These are phyloP conservation scores for Yamadazyma paraphyllophila DNA, from an alignment of 805 yeast species.

Conservation along the genomic window DNA sequence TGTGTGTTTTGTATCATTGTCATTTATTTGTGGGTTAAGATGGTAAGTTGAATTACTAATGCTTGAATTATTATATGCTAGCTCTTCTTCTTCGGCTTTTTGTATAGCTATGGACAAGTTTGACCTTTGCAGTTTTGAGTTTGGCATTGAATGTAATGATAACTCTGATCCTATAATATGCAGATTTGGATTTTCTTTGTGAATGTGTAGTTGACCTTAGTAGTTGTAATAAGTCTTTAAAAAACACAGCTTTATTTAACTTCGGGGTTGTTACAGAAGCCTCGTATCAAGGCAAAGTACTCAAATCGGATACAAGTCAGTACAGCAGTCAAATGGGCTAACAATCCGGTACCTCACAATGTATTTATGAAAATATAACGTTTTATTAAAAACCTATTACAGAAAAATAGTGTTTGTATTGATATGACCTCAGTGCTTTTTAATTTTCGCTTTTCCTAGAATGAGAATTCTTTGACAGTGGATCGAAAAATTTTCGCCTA, in stretches of 20 bases:
- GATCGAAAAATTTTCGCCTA: neutral
- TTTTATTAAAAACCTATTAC: neutral
- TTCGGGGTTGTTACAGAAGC: neutral
- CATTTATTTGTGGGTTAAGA: constrained; percentile 8
- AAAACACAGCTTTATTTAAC: neutral
- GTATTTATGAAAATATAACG: too few species aligned
- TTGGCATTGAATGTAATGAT: constrained; percentile 7
- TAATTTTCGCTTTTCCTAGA: neutral
- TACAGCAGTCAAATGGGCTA: neutral
- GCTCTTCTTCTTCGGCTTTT: constrained; percentile 33
- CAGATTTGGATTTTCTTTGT: too few species aligned
- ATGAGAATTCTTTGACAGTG: neutral
- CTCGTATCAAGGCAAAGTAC: too few species aligned
- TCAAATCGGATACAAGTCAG: neutral
- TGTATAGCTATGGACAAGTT: constrained; percentile 45
- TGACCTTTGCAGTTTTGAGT: constrained; percentile 25
- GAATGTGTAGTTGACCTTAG: too few species aligned
- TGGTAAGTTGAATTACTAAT: constrained; percentile 11
- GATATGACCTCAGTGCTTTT: neutral
- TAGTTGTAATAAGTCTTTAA: neutral
- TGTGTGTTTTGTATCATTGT: constrained; percentile 9
- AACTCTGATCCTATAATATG: too few species aligned
- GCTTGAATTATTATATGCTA: constrained; percentile 5
- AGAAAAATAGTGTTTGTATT: neutral
- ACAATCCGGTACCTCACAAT: too few species aligned